Base-by-base conservation (phyloP, 495 filamentous ascomycete genomes). In the Rostrohypoxylon terebratum region DNA sequence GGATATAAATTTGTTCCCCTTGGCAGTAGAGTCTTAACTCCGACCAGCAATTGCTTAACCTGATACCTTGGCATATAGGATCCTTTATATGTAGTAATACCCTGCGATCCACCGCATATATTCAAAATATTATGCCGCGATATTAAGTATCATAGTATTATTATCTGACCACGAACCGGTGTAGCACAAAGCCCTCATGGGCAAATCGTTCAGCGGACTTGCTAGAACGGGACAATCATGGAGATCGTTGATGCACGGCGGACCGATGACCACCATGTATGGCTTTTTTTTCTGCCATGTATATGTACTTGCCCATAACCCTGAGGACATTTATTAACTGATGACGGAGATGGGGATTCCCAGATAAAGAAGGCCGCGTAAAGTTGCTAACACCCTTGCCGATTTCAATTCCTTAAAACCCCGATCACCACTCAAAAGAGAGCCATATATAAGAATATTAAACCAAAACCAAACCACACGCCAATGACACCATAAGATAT, bases 321-420 rank as follows among this genome's bases (percentile, higher is more conserved):
- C 45, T 51, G 33, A 68, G 47, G 44, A 9, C 33, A 57, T 57
- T 28, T 13, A 21, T 28, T 13, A 21, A 31, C 51, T 28, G 57
- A 64, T 55, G 51, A 55, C 31, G 51, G 51, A 55, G 51, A 33
- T 51, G 51, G 59, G 47, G 18, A 57, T 59, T 53, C 44, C 64
- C 59, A 44, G 59, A 73, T 55, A 54, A 59, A 73, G 60, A 65
- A 73, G 66, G 66, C 70, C 71, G 61, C 65, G 71, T 65, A 61
- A 53, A 62, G 62, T 16, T 33, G 16, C 44, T 21, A 63, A 64
- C 47, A 69, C 21, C 71, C 71, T 58, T 73, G 61, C 61, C 40
- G 23, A 50, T 62, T 20, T 45, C 42, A 31, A 50, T 73, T 47
- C 71, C 71, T 73, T 6, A 65, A 69, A 73, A 51, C 59, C 64